Evolutionary conservation across 2,329 filamentous ascomycete genomes (phyloP).

Genomic region (Colletotrichum sp.): DNA sequence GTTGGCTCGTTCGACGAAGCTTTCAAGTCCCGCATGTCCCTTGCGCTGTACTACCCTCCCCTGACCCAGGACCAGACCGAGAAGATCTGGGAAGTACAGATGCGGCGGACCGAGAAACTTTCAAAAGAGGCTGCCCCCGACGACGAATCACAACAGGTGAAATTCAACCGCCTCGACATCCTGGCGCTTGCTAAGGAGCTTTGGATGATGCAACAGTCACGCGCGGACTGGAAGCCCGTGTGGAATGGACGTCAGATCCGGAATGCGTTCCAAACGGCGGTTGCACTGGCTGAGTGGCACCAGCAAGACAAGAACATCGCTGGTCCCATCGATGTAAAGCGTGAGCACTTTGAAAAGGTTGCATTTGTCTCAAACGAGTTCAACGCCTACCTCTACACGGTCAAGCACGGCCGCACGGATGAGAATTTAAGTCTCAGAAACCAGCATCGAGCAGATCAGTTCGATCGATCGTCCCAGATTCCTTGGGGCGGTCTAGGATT

Average conservation of each 20-base stretch:
- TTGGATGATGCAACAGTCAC: neutral
- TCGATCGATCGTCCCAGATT: too few species aligned
- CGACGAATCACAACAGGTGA: constrained; percentile 39
- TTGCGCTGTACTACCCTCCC: constrained; percentile 39
- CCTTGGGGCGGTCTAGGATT: too few species aligned
- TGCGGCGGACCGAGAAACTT: constrained; percentile 28
- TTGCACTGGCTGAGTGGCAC: constrained; percentile 46
- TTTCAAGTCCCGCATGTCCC: constrained; percentile 55
- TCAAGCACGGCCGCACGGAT: too few species aligned
- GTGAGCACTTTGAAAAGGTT: too few species aligned
- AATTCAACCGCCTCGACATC: constrained; percentile 37
- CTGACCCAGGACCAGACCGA: constrained; percentile 43
- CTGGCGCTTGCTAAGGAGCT: constrained; percentile 26
- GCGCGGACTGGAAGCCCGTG: constrained; percentile 19
- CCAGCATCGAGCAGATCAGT: too few species aligned
- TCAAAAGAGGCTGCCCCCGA: constrained; percentile 17
- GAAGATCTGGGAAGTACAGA: constrained; percentile 46
- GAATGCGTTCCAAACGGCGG: constrained; percentile 49
- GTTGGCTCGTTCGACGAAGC: constrained; percentile 52
- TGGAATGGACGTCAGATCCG: constrained; percentile 51
- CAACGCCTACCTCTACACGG: too few species aligned
- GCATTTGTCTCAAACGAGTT: too few species aligned
- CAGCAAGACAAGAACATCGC: neutral
- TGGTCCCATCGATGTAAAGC: too few species aligned
- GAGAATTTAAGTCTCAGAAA: too few species aligned